Evolutionary conservation across 2,329 filamentous ascomycete species (phyloP), one percentile per base, ranked within the genome.

Genomic region (Simplicillium sp.): DNA sequence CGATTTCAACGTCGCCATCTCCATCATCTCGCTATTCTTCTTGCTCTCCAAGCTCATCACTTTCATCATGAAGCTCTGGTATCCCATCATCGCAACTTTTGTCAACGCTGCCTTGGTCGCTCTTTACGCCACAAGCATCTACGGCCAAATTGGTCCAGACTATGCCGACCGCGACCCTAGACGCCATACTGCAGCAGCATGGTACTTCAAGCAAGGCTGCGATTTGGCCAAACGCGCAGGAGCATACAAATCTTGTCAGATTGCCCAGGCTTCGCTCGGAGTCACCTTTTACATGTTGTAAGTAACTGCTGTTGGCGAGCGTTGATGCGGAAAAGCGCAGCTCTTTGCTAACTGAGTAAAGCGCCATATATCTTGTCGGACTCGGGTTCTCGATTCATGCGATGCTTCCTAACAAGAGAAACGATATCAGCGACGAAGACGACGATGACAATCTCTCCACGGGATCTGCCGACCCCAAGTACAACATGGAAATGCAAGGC

Each of bases 131-230:
- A 71, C 78, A 51, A 82, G 78, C 59, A 63, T 82, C 44, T 79
- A 80, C 57, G 80, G 82, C 37, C 84, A 89, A 59, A 77, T 82
- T 40, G 80, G 81, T 11, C 80, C 82, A 25, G 85, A 90, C 61
- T 76, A 81, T 54, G 75, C 75, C 48, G 20, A 25, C 20, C 20
- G 20, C 20, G 84, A 90, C 58, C 62, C 75, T 6, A 58, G 67
- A 34, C 73, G 80, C 51, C 73, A 73, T 5, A 79, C 80, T 51
- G 67, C 69, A 18, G 70, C 77, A 18, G 73, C 83, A 7, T 90
- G 85, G 85, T 89, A 88, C 58, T 76, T 89, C 50, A 73, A 74
- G 40, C 78, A 83, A 57, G 77, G 75, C 46, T 90, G 85, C 62
- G 66, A 61, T 40, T 68, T 82, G 31, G 79, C 80, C 2, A 66